phyloP scores from a whole-genome alignment of 345 rosid genomes.

The Excoecaria agallocha region DNA sequence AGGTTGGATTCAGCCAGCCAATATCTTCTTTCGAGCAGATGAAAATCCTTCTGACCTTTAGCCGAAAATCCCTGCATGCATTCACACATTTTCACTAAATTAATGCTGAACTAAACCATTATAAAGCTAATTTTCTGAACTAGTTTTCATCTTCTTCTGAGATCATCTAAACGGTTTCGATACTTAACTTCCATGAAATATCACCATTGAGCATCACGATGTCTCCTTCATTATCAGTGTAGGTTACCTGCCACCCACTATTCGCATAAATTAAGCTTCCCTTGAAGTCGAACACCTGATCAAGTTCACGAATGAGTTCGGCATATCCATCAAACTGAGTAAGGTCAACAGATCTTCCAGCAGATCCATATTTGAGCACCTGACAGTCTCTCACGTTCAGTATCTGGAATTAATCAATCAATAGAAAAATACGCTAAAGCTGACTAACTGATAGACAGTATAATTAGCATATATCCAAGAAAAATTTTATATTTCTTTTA shows the following conservation, averaged over 20 bases:
- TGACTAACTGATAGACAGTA: neutral
- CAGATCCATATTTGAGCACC: slow-evolving; percentile 47
- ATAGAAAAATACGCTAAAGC: neutral
- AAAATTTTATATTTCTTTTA: too few relatives aligned
- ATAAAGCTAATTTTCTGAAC: neutral
- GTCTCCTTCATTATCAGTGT: slow-evolving; percentile 37
- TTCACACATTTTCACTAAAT: neutral
- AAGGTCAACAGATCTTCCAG: slow-evolving; percentile 43
- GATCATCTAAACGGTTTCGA: neutral
- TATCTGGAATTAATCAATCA: neutral
- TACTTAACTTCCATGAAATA: slow-evolving; percentile 48
- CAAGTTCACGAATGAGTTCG: slow-evolving; percentile 41
- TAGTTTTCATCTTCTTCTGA: neutral
- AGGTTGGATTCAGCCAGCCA: slow-evolving; percentile 20
- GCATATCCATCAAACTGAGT: slow-evolving; percentile 29
- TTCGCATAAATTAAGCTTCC: slow-evolving; percentile 43
- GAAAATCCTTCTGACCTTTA: slow-evolving; percentile 29
- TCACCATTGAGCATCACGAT: slow-evolving; percentile 35
- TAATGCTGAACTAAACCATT: neutral
- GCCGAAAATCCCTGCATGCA: slow-evolving; percentile 38
- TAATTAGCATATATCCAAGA: too few relatives aligned
- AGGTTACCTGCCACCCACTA: slow-evolving; percentile 42
- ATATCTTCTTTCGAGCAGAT: slow-evolving; percentile 37
- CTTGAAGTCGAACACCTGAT: slow-evolving; percentile 41
- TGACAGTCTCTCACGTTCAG: slow-evolving; percentile 9